Percentiles rank a stretch among this genome's conserved stretches.
Conservation (phyloP, 1,284 basidiomycete species). For the Amanita bisporigera region DNA sequence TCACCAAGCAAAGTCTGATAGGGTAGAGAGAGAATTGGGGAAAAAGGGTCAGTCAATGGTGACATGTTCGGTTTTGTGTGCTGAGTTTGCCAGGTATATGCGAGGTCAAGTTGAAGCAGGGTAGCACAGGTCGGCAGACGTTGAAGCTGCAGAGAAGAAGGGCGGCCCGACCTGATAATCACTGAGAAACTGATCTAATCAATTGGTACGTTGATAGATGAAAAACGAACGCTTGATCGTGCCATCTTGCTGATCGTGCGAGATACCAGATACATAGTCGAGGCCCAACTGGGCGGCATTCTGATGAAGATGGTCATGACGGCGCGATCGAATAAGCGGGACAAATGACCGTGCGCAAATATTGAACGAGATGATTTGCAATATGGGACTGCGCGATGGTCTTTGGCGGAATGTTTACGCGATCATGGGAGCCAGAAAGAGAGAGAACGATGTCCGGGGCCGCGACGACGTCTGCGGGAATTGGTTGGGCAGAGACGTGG, state of each 20-base stretch:
- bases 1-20: conserved; percentile 56
- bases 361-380: conserved; percentile 53
- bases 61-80: conserved; percentile 10
- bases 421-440: conserved; percentile 58
- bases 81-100: conserved; percentile 55
- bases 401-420: conserved; percentile 45
- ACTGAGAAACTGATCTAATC: conserved; percentile 44
- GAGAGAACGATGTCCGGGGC: conserved; percentile 57
- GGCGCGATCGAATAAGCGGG: conserved; percentile 9
- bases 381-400: conserved; percentile 57
- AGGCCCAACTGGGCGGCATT: conserved; percentile 63
- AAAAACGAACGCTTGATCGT: conserved; percentile 48
- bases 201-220: conserved; percentile 4
- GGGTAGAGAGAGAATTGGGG: conserved; percentile 55
- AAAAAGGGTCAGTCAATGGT: conserved; percentile 52
- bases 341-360: conserved; percentile 53
- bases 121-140: conserved; percentile 39
- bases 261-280: conserved; percentile 56
- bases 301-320: conserved; percentile 42
- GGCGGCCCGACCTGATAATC: conserved; percentile 51
- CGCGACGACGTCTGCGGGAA: conserved; percentile 56
- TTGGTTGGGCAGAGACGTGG: conserved; percentile 50
- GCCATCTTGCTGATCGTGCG: conserved; percentile 49
- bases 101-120: conserved; percentile 57
- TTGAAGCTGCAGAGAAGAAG: conserved; percentile 37